Conservation (phyloP, 345 rosid genomes). For the Rhodamnia argentea region DNA sequence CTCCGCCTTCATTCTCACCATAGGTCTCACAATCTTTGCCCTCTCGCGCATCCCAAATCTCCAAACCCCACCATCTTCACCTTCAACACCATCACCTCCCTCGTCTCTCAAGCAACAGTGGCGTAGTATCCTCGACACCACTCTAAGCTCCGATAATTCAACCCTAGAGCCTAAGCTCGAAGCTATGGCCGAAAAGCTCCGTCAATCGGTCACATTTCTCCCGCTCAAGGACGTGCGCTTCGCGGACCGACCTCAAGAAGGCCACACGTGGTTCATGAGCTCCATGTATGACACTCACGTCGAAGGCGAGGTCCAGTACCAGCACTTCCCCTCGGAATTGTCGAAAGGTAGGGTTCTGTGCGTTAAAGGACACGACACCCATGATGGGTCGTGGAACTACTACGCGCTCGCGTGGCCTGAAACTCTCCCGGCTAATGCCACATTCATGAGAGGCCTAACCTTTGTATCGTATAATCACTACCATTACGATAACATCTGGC, state of each 20-base stretch:
- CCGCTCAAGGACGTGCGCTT: conserved; percentile 31
- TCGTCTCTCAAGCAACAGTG: not conserved
- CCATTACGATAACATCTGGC: conserved; percentile 55
- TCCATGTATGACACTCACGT: conserved; percentile 48
- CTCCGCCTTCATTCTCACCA: not conserved
- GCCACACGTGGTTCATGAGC: conserved; percentile 49
- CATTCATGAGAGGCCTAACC: conserved; percentile 38
- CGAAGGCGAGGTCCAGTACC: conserved; percentile 49
- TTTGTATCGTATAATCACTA: conserved; percentile 65
- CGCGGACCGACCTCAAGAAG: conserved; percentile 16
- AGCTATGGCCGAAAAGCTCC: conserved; percentile 14
- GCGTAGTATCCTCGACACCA: not conserved
- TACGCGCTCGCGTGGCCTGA: conserved; percentile 60
- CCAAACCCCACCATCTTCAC: not conserved
- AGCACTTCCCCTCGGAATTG: conserved; percentile 48
- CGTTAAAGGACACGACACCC: conserved; percentile 42
- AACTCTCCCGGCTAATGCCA: conserved; percentile 39
- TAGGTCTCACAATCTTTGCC: not conserved
- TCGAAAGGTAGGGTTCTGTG: conserved; percentile 45
- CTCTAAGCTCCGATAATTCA: conserved; percentile 4
- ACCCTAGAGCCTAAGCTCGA: not conserved
- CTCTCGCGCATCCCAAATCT: not conserved
- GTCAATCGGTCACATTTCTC: conserved; percentile 27
- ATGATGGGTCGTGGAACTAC: conserved; percentile 70
- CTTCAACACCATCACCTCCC: not conserved